Conservation (phyloP, 352 stramenopile genomes). For the Pythium biforme region DNA sequence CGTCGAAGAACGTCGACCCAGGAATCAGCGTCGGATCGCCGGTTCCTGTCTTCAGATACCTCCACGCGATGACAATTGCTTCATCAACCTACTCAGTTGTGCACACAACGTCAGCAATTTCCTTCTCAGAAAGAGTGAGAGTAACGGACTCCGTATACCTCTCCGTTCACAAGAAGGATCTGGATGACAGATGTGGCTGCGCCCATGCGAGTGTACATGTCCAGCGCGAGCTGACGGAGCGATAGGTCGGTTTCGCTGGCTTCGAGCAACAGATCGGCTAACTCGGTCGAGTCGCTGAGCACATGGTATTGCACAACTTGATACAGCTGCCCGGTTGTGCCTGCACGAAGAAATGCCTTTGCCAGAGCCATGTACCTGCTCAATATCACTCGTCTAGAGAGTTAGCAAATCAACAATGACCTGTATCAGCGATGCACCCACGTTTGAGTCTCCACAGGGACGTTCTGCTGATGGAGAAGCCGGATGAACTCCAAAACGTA, state of each 20-base stretch:
- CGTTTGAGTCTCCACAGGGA: conserved; percentile 65
- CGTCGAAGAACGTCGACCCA: conserved; percentile 18
- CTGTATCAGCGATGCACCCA: conserved; percentile 19
- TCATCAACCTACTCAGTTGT: conserved; percentile 13
- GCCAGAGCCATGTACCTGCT: conserved; percentile 57
- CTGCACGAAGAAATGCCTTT: conserved; percentile 44
- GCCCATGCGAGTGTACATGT: conserved; percentile 67
- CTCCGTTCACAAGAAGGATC: conserved; percentile 44
- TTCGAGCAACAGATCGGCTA: conserved; percentile 54
- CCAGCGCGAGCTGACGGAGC: conserved; percentile 56
- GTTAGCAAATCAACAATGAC: background rate
- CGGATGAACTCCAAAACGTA: conserved; percentile 72
- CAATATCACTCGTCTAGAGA: background rate
- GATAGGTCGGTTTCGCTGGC: conserved; percentile 25
- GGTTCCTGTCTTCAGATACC: conserved; percentile 13
- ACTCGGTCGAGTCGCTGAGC: conserved; percentile 50
- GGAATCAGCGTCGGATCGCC: conserved; percentile 17
- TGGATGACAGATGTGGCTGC: conserved; percentile 44
- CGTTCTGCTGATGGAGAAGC: conserved; percentile 43
- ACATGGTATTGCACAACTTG: conserved; percentile 66
- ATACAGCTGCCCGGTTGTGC: conserved; percentile 51
- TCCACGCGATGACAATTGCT: conserved; percentile 19
- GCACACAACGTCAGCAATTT: background rate
- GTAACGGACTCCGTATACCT: conserved; percentile 21
- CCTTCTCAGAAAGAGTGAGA: background rate